These are phyloP conservation scores for Evernia prunastri DNA, from an alignment of 495 filamentous ascomycete species.

Conservation along the genomic window DNA sequence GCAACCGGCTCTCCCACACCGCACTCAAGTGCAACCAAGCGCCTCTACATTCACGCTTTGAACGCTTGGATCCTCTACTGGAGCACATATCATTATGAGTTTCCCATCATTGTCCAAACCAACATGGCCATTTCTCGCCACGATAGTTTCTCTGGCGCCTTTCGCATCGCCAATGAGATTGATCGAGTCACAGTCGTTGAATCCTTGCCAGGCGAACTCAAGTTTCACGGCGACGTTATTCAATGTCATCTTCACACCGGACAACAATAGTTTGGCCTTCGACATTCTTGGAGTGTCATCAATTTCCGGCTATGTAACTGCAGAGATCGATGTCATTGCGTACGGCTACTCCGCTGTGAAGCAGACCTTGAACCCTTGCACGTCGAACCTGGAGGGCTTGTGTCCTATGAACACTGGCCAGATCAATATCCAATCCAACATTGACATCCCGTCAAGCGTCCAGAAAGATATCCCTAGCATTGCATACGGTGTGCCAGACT, in stretches of 20 bases:
- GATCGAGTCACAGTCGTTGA: constrained; percentile 70
- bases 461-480: constrained; percentile 67
- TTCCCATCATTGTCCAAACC: constrained; percentile 24
- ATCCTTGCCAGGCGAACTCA: constrained; percentile 68
- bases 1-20: constrained; percentile 7
- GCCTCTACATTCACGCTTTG: constrained; percentile 2
- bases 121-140: constrained; percentile 31
- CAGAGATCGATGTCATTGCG: constrained; percentile 67
- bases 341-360: constrained; percentile 70
- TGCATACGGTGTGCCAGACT: constrained; percentile 83
- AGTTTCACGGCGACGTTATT: constrained; percentile 79
- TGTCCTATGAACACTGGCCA: constrained; percentile 91
- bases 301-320: constrained; percentile 77
- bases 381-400: constrained; percentile 60
- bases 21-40: constrained; percentile 1
- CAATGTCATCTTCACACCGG: constrained; percentile 71
- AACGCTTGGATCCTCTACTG: constrained; percentile 3
- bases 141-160: constrained; percentile 36
- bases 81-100: constrained; percentile 29
- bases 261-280: constrained; percentile 64
- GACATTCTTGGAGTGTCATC: constrained; percentile 77
- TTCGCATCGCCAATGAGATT: constrained; percentile 37
- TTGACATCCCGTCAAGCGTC: constrained; percentile 51
- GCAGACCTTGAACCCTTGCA: constrained; percentile 70
- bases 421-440: constrained; percentile 61